Percentiles rank a stretch among this genome's conserved stretches.
Conservation (phyloP, 1,139 yeast genomes). For the Candida glucosophila region DNA sequence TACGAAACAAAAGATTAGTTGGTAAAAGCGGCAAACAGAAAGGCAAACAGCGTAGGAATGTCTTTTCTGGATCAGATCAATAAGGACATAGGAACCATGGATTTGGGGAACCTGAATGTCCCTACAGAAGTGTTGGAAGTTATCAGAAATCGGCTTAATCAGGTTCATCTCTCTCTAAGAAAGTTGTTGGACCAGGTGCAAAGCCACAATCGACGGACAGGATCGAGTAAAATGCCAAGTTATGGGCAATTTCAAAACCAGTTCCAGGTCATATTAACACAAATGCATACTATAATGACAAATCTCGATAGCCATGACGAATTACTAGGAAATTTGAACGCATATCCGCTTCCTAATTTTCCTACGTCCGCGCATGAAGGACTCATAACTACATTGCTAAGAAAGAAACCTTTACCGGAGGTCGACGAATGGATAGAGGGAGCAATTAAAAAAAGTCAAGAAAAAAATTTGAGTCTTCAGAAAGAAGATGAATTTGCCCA, state of each 20-base stretch:
- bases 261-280: constrained; percentile 74
- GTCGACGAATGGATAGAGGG: constrained; percentile 77
- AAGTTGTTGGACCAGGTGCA: constrained; percentile 36
- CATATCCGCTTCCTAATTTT: constrained; percentile 73
- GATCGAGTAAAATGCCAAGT: constrained; percentile 29
- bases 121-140: constrained; percentile 30
- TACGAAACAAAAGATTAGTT: too few relatives aligned
- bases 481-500: constrained; percentile 49
- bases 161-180: constrained; percentile 35
- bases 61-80: too few relatives aligned
- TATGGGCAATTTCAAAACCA: constrained; percentile 59
- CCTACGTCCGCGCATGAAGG: constrained; percentile 83
- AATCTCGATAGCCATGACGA: constrained; percentile 58
- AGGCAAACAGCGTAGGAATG: too few relatives aligned
- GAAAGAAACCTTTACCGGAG: constrained; percentile 86
- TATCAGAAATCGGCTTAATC: constrained; percentile 34
- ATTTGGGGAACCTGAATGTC: background rate
- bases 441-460: constrained; percentile 31
- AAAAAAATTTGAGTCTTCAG: constrained; percentile 9
- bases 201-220: constrained; percentile 32
- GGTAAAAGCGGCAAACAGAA: too few relatives aligned
- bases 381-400: constrained; percentile 66
- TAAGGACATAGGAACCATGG: too few relatives aligned
- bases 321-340: constrained; percentile 56
- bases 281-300: constrained; percentile 63